Evolutionary conservation across 257 asterid species (phyloP).

Genomic region (Verbascum thapsus): DNA sequence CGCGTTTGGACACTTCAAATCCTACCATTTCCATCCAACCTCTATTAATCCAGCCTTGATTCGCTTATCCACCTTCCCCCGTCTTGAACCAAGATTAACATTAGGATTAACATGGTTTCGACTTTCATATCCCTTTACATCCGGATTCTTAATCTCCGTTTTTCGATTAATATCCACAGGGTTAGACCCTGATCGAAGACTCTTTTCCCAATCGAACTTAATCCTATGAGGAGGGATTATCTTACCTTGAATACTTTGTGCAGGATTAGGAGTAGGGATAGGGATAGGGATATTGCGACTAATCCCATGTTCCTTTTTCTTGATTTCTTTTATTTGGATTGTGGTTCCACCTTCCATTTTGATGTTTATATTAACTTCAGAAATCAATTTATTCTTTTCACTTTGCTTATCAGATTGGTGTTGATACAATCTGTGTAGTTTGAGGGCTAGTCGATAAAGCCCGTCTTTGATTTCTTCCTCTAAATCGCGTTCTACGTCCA

Average conservation of each 20-base stretch:
- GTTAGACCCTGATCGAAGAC: constrained; percentile 47
- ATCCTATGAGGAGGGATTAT: neutral
- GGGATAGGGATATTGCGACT: neutral
- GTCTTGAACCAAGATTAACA: neutral
- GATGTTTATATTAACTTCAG: constrained; percentile 65
- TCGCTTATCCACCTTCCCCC: constrained; percentile 26
- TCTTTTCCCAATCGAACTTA: constrained; percentile 60
- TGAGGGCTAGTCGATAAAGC: constrained; percentile 58
- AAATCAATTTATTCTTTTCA: too few relatives aligned
- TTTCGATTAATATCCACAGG: neutral
- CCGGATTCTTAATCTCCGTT: constrained; percentile 2
- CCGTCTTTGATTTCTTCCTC: constrained; percentile 71
- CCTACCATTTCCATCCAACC: constrained; percentile 40
- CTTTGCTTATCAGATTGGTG: constrained; percentile 33
- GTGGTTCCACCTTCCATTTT: constrained; percentile 62
- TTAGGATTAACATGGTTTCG: too few relatives aligned
- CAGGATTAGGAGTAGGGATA: neutral
- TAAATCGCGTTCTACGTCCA: constrained; percentile 53
- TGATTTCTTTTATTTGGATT: constrained; percentile 61
- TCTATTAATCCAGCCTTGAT: constrained; percentile 22
- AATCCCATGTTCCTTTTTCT: constrained; percentile 39
- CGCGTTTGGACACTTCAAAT: too few relatives aligned
- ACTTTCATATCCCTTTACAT: constrained; percentile 7
- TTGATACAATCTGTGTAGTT: constrained; percentile 57
- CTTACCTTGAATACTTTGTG: constrained; percentile 7